Conservation (phyloP, 768 basidiomycete species). For the Mycena rebaudengoi region DNA sequence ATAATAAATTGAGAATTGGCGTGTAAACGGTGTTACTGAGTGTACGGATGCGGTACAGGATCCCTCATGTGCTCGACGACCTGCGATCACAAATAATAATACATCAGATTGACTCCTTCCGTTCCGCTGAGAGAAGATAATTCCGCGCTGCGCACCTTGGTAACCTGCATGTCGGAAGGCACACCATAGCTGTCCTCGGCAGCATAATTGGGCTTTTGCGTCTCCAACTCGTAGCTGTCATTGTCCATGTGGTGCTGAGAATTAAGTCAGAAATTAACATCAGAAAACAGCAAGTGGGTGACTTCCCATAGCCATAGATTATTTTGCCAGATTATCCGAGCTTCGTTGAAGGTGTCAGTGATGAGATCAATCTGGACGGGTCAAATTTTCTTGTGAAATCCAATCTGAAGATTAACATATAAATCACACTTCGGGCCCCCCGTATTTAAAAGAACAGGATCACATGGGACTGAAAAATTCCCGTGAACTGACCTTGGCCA, state of each 20-base stretch:
- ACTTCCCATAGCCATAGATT: no score
- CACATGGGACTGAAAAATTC: no score
- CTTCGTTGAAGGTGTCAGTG: no score
- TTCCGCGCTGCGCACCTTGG: slow-evolving; percentile 37
- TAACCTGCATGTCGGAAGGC: slow-evolving; percentile 48
- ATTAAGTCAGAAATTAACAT: not conserved
- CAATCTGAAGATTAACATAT: no score
- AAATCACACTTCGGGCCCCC: no score
- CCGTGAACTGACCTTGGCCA: no score
- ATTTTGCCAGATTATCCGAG: no score
- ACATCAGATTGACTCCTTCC: not conserved
- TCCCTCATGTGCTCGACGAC: slow-evolving; percentile 47
- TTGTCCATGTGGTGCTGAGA: slow-evolving; percentile 17
- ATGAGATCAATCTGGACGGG: no score
- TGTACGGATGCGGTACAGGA: slow-evolving; percentile 27
- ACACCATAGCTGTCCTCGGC: slow-evolving; percentile 8
- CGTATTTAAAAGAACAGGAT: no score
- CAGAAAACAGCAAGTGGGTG: not conserved
- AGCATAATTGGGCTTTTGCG: slow-evolving; percentile 32
- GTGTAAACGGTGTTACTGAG: slow-evolving; percentile 14
- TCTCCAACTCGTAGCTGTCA: slow-evolving; percentile 42
- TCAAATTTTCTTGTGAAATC: no score
- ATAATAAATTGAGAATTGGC: no score
- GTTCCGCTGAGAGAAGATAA: not conserved
- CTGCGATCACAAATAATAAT: slow-evolving; percentile 26